These are phyloP conservation scores for Baorangia bicolor DNA, from an alignment of 768 basidiomycete species.

Conservation along the genomic window DNA sequence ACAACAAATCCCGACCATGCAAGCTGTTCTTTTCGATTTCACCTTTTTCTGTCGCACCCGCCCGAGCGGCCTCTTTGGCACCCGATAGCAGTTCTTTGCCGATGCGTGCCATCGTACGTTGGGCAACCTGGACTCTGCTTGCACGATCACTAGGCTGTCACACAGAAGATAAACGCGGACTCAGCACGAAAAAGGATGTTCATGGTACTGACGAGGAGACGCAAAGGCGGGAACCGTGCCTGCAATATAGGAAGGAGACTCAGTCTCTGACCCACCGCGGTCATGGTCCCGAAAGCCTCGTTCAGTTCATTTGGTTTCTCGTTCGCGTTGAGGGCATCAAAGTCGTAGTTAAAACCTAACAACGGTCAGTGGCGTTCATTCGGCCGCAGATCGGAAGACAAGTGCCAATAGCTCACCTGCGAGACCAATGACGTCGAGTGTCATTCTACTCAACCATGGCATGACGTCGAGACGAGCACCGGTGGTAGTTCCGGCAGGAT, in stretches of 20 bases:
- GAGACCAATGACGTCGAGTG: constrained; percentile 41
- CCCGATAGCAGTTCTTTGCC: constrained; percentile 47
- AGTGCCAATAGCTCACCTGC: constrained; percentile 27
- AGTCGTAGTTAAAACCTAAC: constrained; percentile 37
- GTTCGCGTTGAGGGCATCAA: constrained; percentile 30
- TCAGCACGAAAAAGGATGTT: not conserved
- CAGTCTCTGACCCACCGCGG: not conserved
- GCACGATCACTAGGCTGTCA: constrained; percentile 23
- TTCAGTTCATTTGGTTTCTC: constrained; percentile 32
- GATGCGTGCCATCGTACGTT: constrained; percentile 46
- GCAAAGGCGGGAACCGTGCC: constrained; percentile 36
- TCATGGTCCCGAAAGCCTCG: constrained; percentile 31
- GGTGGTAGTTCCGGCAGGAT: constrained; percentile 17
- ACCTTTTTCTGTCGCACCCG: constrained; percentile 23
- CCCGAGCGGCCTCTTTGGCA: constrained; percentile 43
- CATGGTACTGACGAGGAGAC: constrained; percentile 37
- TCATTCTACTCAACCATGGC: constrained; percentile 34
- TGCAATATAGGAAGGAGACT: constrained; percentile 33
- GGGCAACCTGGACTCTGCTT: constrained; percentile 27
- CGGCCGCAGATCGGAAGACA: not conserved
- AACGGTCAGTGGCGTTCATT: not conserved
- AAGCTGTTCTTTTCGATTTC: constrained; percentile 36
- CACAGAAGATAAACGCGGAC: not conserved
- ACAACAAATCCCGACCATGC: constrained; percentile 54
- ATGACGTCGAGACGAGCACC: constrained; percentile 29